Conservation (phyloP, 1,284 basidiomycete genomes). For the Mycena citricolor region DNA sequence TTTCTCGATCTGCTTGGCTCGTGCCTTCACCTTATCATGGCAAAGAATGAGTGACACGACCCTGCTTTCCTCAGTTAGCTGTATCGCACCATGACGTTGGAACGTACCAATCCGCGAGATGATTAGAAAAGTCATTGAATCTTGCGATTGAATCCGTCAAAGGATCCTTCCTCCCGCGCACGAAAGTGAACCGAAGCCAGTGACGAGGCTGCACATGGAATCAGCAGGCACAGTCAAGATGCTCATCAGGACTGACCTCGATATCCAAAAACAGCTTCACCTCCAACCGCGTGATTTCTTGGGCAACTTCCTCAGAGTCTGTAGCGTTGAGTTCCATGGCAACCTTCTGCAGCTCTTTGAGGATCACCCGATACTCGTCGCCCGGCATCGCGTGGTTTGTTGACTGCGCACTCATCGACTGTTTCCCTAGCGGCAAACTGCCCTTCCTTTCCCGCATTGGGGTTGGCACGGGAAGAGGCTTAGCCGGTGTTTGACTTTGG, state of each 20-base stretch:
- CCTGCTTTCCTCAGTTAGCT: constrained; percentile 40
- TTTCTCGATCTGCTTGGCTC: constrained; percentile 74
- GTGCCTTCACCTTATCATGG: constrained; percentile 64
- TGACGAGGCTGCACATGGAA: constrained; percentile 60
- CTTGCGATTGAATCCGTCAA: constrained; percentile 63
- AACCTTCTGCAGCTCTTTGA: constrained; percentile 60
- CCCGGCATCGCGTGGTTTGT: constrained; percentile 27
- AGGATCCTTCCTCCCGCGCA: constrained; percentile 62
- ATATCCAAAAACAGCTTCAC: constrained; percentile 65
- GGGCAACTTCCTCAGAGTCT: constrained; percentile 65
- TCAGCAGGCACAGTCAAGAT: constrained; percentile 10
- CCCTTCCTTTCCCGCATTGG: constrained; percentile 22
- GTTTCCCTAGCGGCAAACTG: constrained; percentile 25
- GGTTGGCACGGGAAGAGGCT: constrained; percentile 8
- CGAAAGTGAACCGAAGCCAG: constrained; percentile 75
- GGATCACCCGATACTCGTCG: constrained; percentile 47
- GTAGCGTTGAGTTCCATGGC: constrained; percentile 52
- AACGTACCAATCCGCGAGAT: constrained; percentile 71
- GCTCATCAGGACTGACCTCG: constrained; percentile 47
- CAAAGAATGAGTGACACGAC: constrained; percentile 77
- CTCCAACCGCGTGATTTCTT: constrained; percentile 75
- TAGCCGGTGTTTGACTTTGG: constrained; percentile 10
- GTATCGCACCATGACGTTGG: background rate
- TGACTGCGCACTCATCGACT: constrained; percentile 25
- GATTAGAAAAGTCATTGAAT: constrained; percentile 72